Evolutionary conservation across 2,329 filamentous ascomycete genomes (phyloP), one percentile per base, ranked within the genome.

Genomic region (Epichloe coenophiala): DNA sequence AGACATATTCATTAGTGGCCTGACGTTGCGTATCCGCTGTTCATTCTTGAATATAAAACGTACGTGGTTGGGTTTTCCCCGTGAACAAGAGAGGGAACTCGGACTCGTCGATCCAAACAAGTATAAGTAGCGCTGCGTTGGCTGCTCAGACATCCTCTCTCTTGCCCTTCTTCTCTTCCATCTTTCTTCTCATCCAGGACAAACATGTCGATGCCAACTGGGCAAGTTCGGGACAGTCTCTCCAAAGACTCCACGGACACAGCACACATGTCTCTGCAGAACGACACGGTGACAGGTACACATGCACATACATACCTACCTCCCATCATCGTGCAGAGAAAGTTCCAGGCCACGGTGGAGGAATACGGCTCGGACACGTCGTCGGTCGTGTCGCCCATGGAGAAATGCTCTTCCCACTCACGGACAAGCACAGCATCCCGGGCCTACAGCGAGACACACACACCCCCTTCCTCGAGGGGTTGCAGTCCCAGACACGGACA

Each of bases 321-420:
- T 13, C 45, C 37, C 36, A 13, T 35, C 17, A 27, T 48, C 9
- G 23, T 35, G 47, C 47, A 42, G 15, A n/a, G 4, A 9, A 19
- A 8, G 27, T 56, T 51, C 47, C 54, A 57, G 38, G 52, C 57
- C 31, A 60, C 57, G 6, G 57, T 57, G 15, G 55, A 60, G 42
- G 57, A 59, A 41, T 52, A 53, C 43, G 48, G 39, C n/a, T 51
- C 49, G 8, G 49, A 51, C 44, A 12, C 15, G 11, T 43, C 15
- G 6, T 31, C 38, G 47, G 39, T 5, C 33, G 27, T n/a, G 21
- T 21, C 12, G 23, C 2, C 41, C 15, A 0, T 8, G 41, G 7
- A n/a, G 36, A 23, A 17, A 37, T 43, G 23, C 47, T 43, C 44
- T 4, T 35, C 48, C 9, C 33, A 11, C 48, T 5, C 19, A 27